phyloP scores from a whole-genome alignment of 2,329 filamentous ascomycete genomes.

The Pyrenochaeta sp. region DNA sequence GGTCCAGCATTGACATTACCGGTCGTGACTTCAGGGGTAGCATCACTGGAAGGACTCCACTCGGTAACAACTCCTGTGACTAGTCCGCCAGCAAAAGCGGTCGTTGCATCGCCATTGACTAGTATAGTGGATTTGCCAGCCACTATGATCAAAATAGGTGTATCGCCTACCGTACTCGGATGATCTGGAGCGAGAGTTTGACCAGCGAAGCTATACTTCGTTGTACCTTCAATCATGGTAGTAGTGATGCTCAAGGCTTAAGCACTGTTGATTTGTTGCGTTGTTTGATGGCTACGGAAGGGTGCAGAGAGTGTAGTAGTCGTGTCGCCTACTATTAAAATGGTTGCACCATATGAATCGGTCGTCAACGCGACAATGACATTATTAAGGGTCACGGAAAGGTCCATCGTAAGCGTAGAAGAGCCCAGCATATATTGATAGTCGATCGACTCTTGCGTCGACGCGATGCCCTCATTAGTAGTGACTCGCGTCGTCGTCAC shows the following conservation, averaged over 20 bases:
- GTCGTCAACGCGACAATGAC: conserved; percentile 19
- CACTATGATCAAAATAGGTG: conserved; percentile 19
- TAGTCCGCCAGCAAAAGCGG: conserved; percentile 12
- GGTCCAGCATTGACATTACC: not conserved
- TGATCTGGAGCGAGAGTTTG: conserved; percentile 29
- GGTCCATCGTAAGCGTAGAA: conserved; percentile 14
- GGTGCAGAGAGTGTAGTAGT: conserved; percentile 21
- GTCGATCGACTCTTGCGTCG: conserved; percentile 2
- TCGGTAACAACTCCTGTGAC: conserved; percentile 3
- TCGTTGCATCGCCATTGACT: conserved; percentile 23
- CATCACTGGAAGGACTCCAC: not conserved
- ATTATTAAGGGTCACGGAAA: conserved; percentile 21
- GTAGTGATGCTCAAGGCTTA: conserved; percentile 14
- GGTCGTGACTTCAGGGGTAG: not conserved
- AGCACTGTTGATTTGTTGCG: not conserved
- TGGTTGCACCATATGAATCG: conserved; percentile 17
- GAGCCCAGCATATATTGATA: conserved; percentile 18
- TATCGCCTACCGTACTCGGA: conserved; percentile 23
- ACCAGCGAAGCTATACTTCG: conserved; percentile 20
- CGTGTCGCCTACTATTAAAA: conserved; percentile 22
- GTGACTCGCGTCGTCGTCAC: conserved; percentile 4
- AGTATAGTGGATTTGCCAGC: conserved; percentile 17
- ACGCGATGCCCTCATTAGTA: conserved; percentile 4
- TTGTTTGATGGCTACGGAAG: conserved; percentile 3
- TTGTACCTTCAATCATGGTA: conserved; percentile 20